These are phyloP conservation scores for Leishmania tropica DNA, from an alignment of 208 protist genomes.

Conservation along the genomic window DNA sequence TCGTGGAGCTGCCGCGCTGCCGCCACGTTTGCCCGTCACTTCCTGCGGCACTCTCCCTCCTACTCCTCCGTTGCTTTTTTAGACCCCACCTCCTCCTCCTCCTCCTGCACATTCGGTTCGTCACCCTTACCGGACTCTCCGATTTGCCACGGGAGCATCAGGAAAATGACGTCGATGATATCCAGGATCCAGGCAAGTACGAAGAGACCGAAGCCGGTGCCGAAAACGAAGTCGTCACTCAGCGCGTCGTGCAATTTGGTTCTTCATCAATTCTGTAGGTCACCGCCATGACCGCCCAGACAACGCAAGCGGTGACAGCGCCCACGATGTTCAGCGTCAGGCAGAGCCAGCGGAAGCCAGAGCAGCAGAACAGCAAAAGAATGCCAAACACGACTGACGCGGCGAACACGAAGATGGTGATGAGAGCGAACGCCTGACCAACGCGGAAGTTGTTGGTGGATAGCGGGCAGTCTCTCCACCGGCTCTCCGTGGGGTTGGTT, in stretches of 20 bases:
- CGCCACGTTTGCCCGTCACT: too few relatives aligned
- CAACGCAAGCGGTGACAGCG: slow-evolving; percentile 21
- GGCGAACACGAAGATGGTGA: too few relatives aligned
- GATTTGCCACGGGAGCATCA: slow-evolving; percentile 41
- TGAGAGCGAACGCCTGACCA: slow-evolving; percentile 44
- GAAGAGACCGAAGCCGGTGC: slow-evolving; percentile 44
- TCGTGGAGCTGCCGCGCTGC: too few relatives aligned
- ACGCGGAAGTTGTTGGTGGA: slow-evolving; percentile 46
- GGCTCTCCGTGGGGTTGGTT: slow-evolving; percentile 30
- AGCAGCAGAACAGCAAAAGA: slow-evolving; percentile 45
- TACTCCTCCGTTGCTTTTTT: too few relatives aligned
- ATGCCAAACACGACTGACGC: too few relatives aligned
- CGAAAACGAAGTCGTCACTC: slow-evolving; percentile 30
- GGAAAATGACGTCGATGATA: slow-evolving; percentile 42
- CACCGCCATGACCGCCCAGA: slow-evolving; percentile 43
- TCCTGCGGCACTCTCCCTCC: too few relatives aligned
- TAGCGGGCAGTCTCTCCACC: too few relatives aligned
- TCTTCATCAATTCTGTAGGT: too few relatives aligned
- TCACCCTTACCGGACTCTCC: too few relatives aligned
- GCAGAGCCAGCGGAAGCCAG: slow-evolving; percentile 38
- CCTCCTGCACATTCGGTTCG: too few relatives aligned
- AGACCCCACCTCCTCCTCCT: too few relatives aligned
- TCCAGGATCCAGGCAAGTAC: slow-evolving; percentile 43
- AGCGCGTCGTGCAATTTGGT: too few relatives aligned
- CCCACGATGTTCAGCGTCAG: slow-evolving; percentile 36